phyloP scores from a whole-genome alignment of 176 grass and related monocot species.

The Lolium rigidum region DNA sequence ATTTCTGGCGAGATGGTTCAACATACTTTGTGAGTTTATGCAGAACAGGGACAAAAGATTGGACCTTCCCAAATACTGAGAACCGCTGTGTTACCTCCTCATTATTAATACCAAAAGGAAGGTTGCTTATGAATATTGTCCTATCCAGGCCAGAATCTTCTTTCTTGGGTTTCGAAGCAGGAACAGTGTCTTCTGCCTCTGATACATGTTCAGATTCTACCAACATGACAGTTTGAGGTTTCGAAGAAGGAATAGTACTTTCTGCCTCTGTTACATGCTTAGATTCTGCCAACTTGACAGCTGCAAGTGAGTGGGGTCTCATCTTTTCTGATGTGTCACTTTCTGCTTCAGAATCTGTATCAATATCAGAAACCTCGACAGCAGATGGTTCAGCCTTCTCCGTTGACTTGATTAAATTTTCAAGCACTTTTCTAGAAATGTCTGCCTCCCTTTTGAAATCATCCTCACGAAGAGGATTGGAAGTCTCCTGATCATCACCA shows the following conservation, averaged over 20 bases:
- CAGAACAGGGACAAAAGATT: conserved; percentile 87
- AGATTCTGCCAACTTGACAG: conserved; percentile 23
- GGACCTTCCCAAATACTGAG: conserved; percentile 80
- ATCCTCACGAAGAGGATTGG: conserved; percentile 43
- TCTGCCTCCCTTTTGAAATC: conserved; percentile 78
- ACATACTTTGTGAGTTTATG: conserved; percentile 97
- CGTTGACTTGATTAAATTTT: conserved; percentile 81
- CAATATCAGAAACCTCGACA: conserved; percentile 42
- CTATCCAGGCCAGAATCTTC: conserved; percentile 67
- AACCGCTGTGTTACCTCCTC: conserved; percentile 83
- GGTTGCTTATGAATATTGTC: conserved; percentile 95
- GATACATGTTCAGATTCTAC: conserved; percentile 28
- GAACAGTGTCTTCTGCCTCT: conserved; percentile 34
- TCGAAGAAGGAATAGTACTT: conserved; percentile 9
- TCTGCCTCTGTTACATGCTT: conserved; percentile 34
- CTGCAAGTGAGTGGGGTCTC: conserved; percentile 47
- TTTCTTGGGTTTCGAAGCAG: conserved; percentile 46
- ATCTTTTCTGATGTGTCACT: conserved; percentile 38
- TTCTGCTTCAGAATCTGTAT: conserved; percentile 51
- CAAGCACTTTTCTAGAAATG: conserved; percentile 82
- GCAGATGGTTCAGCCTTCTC: conserved; percentile 54
- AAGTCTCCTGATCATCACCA: conserved; percentile 54
- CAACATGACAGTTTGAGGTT: conserved; percentile 25
- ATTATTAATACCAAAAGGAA: conserved; percentile 81
- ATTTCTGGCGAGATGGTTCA: background rate